Evolutionary conservation across 371 early-diverging fungal species (phyloP), one percentile per base, ranked within the genome.

Genomic region (Mortierella sp.): DNA sequence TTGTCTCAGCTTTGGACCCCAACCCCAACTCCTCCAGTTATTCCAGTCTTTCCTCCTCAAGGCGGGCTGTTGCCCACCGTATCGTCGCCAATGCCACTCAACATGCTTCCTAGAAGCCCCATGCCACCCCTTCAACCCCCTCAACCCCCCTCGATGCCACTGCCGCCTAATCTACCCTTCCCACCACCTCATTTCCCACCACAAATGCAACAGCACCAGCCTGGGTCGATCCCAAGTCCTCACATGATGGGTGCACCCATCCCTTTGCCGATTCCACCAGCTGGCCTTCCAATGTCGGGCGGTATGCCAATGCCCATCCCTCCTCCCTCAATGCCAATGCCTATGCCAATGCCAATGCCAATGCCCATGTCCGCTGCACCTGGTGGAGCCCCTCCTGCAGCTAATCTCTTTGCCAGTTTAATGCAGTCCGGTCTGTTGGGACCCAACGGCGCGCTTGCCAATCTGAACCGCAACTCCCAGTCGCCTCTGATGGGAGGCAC

Each of bases 351-450:
- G 57, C 16, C 52, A 2, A 26, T 50, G 26, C 57, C 81, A 45
- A 72, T 75, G 72, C 80, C 76, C 5, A 28, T 42, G 10, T 21
- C 75, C 60, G 65, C 50, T 21, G 58, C 72, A 34, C 72, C 58
- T 21, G 63, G 60, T 21, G 75, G 83, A 48, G 57, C 80, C 14
- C 45, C 84, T 16, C 45, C 84, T 21, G 78, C 89, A 2, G 86
- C 80, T 68, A 72, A 83, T 42, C 72, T 89, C 13, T 79, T 88
- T 65, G 84, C 86, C 7, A 88, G 84, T 73, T 73, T 89, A 73
- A 83, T 89, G 77, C 85, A 87, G 24, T 84, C 84, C 14, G 89
- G 89, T 19, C 65, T 89, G 8, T 58, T 83, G 38, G 84, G 82
- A 16, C 84, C 88, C 3, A 88, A 84, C 57, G 84, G 88, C 1